Evolutionary conservation across 106 monocot genomes (phyloP), one percentile per base, ranked within the genome.

Genomic region (Acorus calamus): DNA sequence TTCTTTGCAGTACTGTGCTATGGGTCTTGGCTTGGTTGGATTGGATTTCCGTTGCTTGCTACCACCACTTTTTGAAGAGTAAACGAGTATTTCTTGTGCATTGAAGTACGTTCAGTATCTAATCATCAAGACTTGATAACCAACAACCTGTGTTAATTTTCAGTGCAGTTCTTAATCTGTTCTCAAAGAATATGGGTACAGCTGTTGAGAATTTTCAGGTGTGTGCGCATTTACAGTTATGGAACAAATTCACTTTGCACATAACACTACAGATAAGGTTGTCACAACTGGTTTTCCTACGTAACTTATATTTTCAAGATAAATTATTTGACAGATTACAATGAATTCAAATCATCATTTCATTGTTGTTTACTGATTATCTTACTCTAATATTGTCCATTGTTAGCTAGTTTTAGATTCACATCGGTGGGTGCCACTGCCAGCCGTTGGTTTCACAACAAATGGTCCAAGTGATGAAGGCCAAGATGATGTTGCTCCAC

Each of bases 131-230:
- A 47, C 14, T 53, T 64, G 53, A 28, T 28, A 28, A 28, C 28
- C 28, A 28, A 28, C 28, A 28, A 28, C 28, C 28, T 28, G 28
- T 81, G 51, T 10, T 13, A 59, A 67, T 73, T 73, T 83, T 67
- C 91, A 92, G 98, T 92, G 98, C 98, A 81, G 98, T 98, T 70
- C 63, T 83, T 66, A 86, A 83, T 55, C 63, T 98, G 59, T 98
- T 98, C 73, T 83, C 92, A 67, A 92, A 88, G 73, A 98, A 98
- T 69, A 83, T 98, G 81, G 75, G 47, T 57, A 86, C 83, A 56
- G 91, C 98, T 43, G 83, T 98, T 58, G 92, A 92, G 68, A 98
- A 92, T 68, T 98, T 98, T 59, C 92, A 92, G 98, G 98, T 96
- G 80, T 51, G 44, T 11, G 12, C 63, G 6, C 55, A 9, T 60